Evolutionary conservation across 805 yeast species (phyloP).

Genomic region (Candida incommunis): DNA sequence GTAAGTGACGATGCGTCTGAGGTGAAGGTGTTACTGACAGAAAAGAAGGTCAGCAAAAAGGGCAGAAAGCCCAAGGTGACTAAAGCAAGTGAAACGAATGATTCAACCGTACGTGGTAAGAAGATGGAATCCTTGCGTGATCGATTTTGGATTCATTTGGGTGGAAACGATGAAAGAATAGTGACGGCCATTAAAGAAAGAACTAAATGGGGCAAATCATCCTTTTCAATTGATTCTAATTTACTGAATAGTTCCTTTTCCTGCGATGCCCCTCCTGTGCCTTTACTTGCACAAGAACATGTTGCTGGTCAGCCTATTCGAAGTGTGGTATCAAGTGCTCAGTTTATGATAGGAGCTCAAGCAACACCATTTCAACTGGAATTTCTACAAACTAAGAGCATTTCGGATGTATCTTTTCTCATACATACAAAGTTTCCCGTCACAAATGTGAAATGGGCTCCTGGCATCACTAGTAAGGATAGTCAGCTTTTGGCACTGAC

Average conservation of each 20-base stretch:
- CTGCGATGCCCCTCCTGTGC: conserved; percentile 10
- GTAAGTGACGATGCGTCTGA: neutral
- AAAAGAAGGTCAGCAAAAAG: conserved; percentile 11
- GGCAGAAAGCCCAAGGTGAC: too few species aligned
- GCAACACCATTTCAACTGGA: neutral
- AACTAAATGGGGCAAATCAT: conserved; percentile 35
- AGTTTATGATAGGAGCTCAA: neutral
- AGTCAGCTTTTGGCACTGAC: neutral
- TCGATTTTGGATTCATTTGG: conserved; percentile 30
- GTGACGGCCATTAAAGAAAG: conserved; percentile 29
- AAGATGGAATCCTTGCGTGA: conserved; percentile 25
- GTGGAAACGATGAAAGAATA: conserved; percentile 30
- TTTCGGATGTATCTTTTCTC: neutral
- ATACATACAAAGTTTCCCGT: neutral
- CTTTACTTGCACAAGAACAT: neutral
- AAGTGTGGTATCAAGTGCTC: neutral
- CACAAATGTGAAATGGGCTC: neutral
- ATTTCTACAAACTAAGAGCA: neutral
- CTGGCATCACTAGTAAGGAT: neutral
- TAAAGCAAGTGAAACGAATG: neutral
- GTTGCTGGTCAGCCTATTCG: neutral
- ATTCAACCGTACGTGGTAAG: neutral
- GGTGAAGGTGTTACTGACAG: conserved; percentile 6
- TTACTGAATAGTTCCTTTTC: neutral
- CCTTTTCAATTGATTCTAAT: conserved; percentile 24